Evolutionary conservation across 2,329 filamentous ascomycete genomes (phyloP), one percentile per base, ranked within the genome.

Genomic region (Dactylellina drechsleri): DNA sequence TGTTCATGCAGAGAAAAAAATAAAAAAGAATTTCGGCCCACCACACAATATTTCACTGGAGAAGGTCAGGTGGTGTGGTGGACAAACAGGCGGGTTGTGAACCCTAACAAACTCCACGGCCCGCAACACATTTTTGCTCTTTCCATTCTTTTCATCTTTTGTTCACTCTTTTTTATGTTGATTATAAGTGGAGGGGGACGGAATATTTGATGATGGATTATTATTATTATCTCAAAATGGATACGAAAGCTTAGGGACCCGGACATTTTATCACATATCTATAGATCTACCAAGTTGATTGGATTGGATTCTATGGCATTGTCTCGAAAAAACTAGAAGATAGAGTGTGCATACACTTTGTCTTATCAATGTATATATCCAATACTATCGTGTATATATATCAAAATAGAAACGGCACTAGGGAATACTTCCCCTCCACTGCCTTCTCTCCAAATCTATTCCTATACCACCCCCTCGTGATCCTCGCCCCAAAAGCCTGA

Each of bases 381-480:
- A n/a, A n/a, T n/a, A n/a, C n/a, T n/a, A n/a, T n/a, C n/a, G n/a
- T n/a, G n/a, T n/a, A n/a, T n/a, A n/a, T n/a, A n/a, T n/a, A 28
- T 61, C 67, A 74, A 52, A 57, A 74, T 23, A 74, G 23, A 41
- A 67, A 74, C 47, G 70, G 70, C 13, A 74, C 12, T 31, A 74
- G 20, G 13, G 57, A 56, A 40, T 41, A 66, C 26, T 61, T 61
- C 56, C 72, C 71, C 68, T 84, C 83, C 31, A 94, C 86, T 62
- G 85, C 85, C 13, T 89, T 86, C 56, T 81, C 81, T 8, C 92
- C 92, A 81, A 97, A 97, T 79, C 89, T 93, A 20, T 85, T 82
- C 77, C 83, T 83, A 83, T 96, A 96, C 93, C 93, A 98, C 78
- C 85, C 83, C 80, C 88, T 91, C 8, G 92, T 97, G 20, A 88